These are phyloP conservation scores for Keithomyces neogunnii DNA, from an alignment of 2,329 filamentous ascomycete species.

Conservation along the genomic window DNA sequence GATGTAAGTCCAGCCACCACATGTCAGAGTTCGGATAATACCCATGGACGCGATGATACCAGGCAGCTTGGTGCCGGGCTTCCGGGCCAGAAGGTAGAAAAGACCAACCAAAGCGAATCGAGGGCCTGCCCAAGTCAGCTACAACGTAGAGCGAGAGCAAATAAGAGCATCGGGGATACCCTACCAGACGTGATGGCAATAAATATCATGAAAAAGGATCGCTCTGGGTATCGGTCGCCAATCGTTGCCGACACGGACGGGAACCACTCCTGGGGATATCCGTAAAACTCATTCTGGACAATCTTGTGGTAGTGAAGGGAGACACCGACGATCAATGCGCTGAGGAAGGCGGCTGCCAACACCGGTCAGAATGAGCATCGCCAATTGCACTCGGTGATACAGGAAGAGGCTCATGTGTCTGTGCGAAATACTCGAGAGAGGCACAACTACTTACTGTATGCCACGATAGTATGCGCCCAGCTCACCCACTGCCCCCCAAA, in stretches of 20 bases:
- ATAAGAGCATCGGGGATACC: conserved; percentile 10
- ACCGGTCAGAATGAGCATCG: conserved; percentile 11
- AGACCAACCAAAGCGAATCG: conserved; percentile 84
- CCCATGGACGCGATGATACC: conserved; percentile 75
- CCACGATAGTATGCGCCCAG: conserved; percentile 74
- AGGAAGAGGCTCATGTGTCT: background rate
- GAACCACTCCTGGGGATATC: conserved; percentile 93
- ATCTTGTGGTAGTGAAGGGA: conserved; percentile 92
- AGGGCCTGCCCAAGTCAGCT: conserved; percentile 50
- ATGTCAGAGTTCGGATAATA: conserved; percentile 81
- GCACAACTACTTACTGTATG: conserved; percentile 57
- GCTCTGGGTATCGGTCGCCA: conserved; percentile 92
- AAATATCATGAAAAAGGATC: conserved; percentile 94
- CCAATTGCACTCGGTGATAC: background rate
- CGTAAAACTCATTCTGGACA: conserved; percentile 92
- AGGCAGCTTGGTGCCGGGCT: conserved; percentile 65
- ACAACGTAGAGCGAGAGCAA: background rate
- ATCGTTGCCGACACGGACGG: conserved; percentile 95
- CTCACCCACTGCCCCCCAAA: conserved; percentile 88
- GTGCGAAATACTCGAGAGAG: background rate
- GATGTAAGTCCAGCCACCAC: conserved; percentile 96
- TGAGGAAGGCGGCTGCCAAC: conserved; percentile 66
- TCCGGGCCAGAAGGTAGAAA: conserved; percentile 83
- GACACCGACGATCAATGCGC: conserved; percentile 73
- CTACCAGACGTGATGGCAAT: conserved; percentile 89